phyloP scores from a whole-genome alignment of 2,329 filamentous ascomycete species.

The Epichloe baconii region DNA sequence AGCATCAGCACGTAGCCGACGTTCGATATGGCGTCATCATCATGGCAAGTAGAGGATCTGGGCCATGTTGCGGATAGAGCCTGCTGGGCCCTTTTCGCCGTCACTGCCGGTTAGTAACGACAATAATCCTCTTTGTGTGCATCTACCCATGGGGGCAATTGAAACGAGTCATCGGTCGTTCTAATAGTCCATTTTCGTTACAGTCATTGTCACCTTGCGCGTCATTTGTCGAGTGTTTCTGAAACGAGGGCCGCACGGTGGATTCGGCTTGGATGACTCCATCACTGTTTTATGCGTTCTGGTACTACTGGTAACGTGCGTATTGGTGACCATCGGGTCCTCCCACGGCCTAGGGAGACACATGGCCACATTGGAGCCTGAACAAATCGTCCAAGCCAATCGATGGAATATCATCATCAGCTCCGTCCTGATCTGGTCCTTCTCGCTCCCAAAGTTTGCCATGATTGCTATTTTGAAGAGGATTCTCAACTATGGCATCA shows the following conservation, averaged over 20 bases:
- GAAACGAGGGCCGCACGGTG: constrained; percentile 10
- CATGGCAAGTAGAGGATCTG: constrained; percentile 1
- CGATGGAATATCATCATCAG: constrained; percentile 15
- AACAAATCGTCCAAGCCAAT: constrained; percentile 7
- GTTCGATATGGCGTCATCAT: neutral
- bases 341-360: constrained; percentile 13
- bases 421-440: constrained; percentile 14
- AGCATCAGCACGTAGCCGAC: neutral
- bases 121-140: neutral
- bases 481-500: constrained; percentile 14
- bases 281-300: constrained; percentile 12
- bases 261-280: constrained; percentile 13
- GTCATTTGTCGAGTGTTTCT: constrained; percentile 10
- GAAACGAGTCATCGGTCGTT: neutral
- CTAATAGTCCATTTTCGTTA: neutral
- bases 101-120: constrained; percentile 9
- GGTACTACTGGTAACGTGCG: constrained; percentile 12
- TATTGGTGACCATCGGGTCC: constrained; percentile 12
- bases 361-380: constrained; percentile 4
- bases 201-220: constrained; percentile 12
- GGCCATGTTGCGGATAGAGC: constrained; percentile 9
- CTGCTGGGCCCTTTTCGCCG: constrained; percentile 15
- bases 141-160: neutral
- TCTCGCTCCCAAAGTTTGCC: constrained; percentile 16
- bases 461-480: constrained; percentile 15